Evolutionary conservation across 129 eudicot species (phyloP), one percentile per base, ranked within the genome.

Genomic region (Apium graveolens): DNA sequence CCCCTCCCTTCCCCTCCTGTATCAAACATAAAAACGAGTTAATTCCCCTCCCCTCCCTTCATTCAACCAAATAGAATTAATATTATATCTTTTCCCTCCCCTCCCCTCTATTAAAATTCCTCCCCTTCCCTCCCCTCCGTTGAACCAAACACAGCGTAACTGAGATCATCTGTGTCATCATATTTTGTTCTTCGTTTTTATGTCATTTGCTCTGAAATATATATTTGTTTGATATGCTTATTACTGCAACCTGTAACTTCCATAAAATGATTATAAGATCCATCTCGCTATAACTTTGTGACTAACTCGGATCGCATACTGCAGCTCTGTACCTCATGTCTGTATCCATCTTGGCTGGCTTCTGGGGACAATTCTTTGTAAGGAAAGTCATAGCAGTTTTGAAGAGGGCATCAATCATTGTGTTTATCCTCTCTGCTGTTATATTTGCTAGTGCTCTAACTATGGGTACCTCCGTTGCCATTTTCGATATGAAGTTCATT

Each of bases 361-460:
- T 95, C 69, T 91, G 98, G 97, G 97, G 97, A 26, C 96, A 91
- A 77, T 92, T 80, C 60, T 79, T 86, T 66, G 74, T 95, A 31
- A 80, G 98, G 84, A 95, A 91, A 82, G 83, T 95, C 2, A 66
- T 95, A 57, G 85, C 96, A 8, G 80, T 95, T 32, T 77, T 95
- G 26, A 82, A 43, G 68, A 84, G 97, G 80, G 94, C 92, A 79
- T 95, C 98, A 35, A n/a, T 95, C 80, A 92, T 95, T 27, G 92
- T 95, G 70, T 95, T 95, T 71, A 87, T 91, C 80, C 94, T 95
- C 80, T 91, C 96, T 20, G 97, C 87, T 51, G 98, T 95, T 84
- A 95, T 95, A 57, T 90, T 92, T 74, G 84, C 96, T 12, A 95
- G 98, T 70, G 98, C 98, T 83, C 45, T 95, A 24, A 88, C 92